phyloP scores from a whole-genome alignment of 1,284 basidiomycete genomes.

The Microbotryum silenes-acaulis region DNA sequence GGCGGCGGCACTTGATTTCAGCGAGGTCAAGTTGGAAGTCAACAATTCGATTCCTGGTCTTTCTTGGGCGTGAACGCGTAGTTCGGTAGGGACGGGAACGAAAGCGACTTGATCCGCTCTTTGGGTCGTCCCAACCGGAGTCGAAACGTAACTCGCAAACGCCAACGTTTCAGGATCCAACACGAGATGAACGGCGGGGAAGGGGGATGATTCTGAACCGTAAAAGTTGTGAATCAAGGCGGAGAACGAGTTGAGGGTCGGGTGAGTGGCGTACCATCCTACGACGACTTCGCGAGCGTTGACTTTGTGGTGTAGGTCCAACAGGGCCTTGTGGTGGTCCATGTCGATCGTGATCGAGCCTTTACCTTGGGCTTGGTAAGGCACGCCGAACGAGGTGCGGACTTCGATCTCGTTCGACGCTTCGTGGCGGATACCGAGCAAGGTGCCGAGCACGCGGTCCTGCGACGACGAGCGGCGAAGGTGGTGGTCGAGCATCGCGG shows the following conservation, averaged over 20 bases:
- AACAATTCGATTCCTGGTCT: slow-evolving; percentile 74
- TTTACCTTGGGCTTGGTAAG: slow-evolving; percentile 48
- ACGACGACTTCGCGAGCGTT: slow-evolving; percentile 80
- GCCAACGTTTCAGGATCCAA: slow-evolving; percentile 78
- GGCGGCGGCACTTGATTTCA: slow-evolving; percentile 14
- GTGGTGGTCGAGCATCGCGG: slow-evolving; percentile 95
- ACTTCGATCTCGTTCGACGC: slow-evolving; percentile 58
- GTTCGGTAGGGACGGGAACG: slow-evolving; percentile 71
- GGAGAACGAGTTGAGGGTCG: slow-evolving; percentile 87
- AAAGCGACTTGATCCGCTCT: slow-evolving; percentile 62
- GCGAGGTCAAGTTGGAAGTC: slow-evolving; percentile 41
- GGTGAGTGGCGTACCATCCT: slow-evolving; percentile 88
- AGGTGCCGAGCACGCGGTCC: slow-evolving; percentile 89
- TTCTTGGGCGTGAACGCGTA: slow-evolving; percentile 74
- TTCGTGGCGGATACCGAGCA: slow-evolving; percentile 77
- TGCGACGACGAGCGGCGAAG: slow-evolving; percentile 74
- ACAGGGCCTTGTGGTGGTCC: slow-evolving; percentile 91
- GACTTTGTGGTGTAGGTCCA: slow-evolving; percentile 77
- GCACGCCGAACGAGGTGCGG: slow-evolving; percentile 73
- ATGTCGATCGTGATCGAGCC: slow-evolving; percentile 91
- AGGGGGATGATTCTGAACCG: slow-evolving; percentile 77
- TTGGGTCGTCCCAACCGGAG: slow-evolving; percentile 57
- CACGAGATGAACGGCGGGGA: slow-evolving; percentile 86
- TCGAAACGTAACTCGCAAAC: slow-evolving; percentile 62
- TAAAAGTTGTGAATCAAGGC: slow-evolving; percentile 99